These are phyloP conservation scores for Fusarium robinianum DNA, from an alignment of 2,329 filamentous ascomycete species.

Conservation along the genomic window DNA sequence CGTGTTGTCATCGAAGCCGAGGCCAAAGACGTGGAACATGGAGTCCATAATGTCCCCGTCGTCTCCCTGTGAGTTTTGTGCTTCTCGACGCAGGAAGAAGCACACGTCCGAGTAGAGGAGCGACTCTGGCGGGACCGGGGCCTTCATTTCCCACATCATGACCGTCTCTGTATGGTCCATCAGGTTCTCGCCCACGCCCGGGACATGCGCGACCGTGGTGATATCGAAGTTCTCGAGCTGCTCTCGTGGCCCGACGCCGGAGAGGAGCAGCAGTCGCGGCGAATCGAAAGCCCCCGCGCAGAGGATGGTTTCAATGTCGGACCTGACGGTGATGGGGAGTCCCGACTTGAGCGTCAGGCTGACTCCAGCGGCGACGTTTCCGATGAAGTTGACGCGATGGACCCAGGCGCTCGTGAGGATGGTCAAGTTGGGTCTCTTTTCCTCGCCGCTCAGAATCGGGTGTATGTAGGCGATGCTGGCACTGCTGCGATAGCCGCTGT, in stretches of 20 bases:
- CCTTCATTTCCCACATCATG: constrained; percentile 74
- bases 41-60: constrained; percentile 79
- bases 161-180: constrained; percentile 62
- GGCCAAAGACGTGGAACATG: constrained; percentile 97
- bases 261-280: constrained; percentile 64
- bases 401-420: constrained; percentile 87
- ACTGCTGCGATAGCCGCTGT: constrained; percentile 9
- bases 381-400: constrained; percentile 72
- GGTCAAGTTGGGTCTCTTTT: constrained; percentile 71
- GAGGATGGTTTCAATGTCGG: constrained; percentile 75
- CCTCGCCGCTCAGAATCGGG: constrained; percentile 10
- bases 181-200: constrained; percentile 62
- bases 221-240: constrained; percentile 58
- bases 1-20: constrained; percentile 86
- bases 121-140: constrained; percentile 72
- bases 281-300: constrained; percentile 81
- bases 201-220: constrained; percentile 55
- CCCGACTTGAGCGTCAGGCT: constrained; percentile 63
- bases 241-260: constrained; percentile 56
- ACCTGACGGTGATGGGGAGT: constrained; percentile 57
- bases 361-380: constrained; percentile 71
- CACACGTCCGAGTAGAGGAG: constrained; percentile 88
- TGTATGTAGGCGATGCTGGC: constrained; percentile 14
- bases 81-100: constrained; percentile 80
- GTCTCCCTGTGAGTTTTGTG: constrained; percentile 63